Base-by-base conservation (phyloP, 2,329 filamentous ascomycete genomes). In the Colletotrichum karsti region DNA sequence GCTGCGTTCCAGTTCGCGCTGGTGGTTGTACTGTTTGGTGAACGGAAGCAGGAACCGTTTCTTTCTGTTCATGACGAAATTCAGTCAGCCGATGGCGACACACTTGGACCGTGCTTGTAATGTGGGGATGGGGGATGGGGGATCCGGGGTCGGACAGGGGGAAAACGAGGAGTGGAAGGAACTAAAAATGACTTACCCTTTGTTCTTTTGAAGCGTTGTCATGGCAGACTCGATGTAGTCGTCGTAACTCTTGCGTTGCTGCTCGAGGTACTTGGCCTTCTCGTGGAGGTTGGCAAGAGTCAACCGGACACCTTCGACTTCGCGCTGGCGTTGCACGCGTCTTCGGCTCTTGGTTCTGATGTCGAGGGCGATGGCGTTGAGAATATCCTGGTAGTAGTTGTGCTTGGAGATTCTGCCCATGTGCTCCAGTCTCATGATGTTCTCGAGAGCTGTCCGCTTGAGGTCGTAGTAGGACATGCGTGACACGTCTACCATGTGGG, bases 161-260 rank as follows among this genome's bases (percentile, higher is more conserved):
- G 15, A 30, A 30, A 5, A 9, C 5, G 22, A 24, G 9, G 51
- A 22, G 20, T 9, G 28, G n/a, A 13, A 30, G 18, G 5, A 7
- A 55, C 60, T 12, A 35, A 26, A 28, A 28, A 50, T 56, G 53
- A 80, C 87, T 78, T 86, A 91, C 88, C 92, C 95, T 82, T 98
- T 98, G 80, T 98, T 97, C 82, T 93, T 97, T 80, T 98, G 96
- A 66, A 99, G 85, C 5, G 97, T 99, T 68, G 95, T 88, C 93
- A 99, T 98, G 54, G 96, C 95, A 79, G 97, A 95, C 82, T 99
- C 97, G 76, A 99, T 97, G 81, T 99, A 99, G 82, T 99, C 94
- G 77, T 99, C 97, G 82, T 99, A 99, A 72, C 92, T 96, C 85
- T 97, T 97, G 69, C 97, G 89, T 81, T 99, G 96, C 73, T 94